These are phyloP conservation scores for Aspergillus haitiensis DNA, from an alignment of 495 filamentous ascomycete species.

Conservation along the genomic window DNA sequence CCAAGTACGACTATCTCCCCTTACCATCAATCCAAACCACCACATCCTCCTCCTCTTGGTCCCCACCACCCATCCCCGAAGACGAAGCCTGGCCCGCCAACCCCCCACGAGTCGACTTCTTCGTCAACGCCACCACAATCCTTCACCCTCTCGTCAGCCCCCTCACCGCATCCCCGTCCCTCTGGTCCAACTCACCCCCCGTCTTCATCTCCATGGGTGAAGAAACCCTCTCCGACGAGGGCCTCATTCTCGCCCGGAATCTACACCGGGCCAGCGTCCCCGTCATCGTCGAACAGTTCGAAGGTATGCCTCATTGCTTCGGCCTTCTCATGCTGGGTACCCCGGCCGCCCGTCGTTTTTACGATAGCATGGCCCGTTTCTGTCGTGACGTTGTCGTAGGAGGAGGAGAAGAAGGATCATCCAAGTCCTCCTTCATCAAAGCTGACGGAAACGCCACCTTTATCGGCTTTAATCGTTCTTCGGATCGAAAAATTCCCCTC, in stretches of 20 bases:
- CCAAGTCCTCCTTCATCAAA: not conserved
- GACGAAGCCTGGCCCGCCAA: slow-evolving; percentile 70
- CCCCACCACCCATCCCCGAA: slow-evolving; percentile 37
- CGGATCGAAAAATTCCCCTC: slow-evolving; percentile 53
- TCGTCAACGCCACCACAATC: slow-evolving; percentile 60
- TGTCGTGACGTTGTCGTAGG: slow-evolving; percentile 40
- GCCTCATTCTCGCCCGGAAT: slow-evolving; percentile 57
- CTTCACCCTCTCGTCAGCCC: slow-evolving; percentile 76
- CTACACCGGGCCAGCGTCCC: slow-evolving; percentile 60
- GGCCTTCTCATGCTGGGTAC: slow-evolving; percentile 59
- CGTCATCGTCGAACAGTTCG: slow-evolving; percentile 72
- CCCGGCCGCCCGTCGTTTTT: slow-evolving; percentile 49
- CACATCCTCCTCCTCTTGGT: slow-evolving; percentile 20
- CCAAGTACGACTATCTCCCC: slow-evolving; percentile 74
- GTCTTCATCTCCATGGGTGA: slow-evolving; percentile 73
- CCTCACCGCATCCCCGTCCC: slow-evolving; percentile 52
- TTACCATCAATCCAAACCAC: slow-evolving; percentile 38
- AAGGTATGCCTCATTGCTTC: slow-evolving; percentile 91
- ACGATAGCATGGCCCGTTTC: slow-evolving; percentile 60
- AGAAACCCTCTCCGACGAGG: slow-evolving; percentile 78
- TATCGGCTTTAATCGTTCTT: slow-evolving; percentile 53
- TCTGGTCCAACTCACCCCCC: slow-evolving; percentile 70
- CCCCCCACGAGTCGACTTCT: slow-evolving; percentile 70
- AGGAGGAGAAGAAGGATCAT: slow-evolving; percentile 19
- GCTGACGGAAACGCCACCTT: slow-evolving; percentile 40